Base-by-base conservation (phyloP, 1,139 yeast genomes). In the Arxiozyma telluris region DNA sequence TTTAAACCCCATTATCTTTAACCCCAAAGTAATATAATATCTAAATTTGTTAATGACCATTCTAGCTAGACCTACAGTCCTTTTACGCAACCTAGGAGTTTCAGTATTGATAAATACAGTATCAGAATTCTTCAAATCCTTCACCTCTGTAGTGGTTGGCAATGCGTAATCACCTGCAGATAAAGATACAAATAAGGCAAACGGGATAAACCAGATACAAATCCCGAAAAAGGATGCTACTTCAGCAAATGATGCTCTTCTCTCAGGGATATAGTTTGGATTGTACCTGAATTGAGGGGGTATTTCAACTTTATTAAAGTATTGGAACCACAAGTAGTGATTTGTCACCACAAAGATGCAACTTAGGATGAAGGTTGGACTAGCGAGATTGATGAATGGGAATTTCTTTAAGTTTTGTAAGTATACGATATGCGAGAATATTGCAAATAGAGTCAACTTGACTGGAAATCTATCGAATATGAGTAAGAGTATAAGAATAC, bases 191-290 rank as follows among this genome's bases (percentile, higher is more conserved):
- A 94, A 91, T 58, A 94, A 76, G 2, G 96, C 84, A 70, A 93
- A 90, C 39, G 99, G 99, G 47, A 93, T 80, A 57, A 91, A 77
- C 99, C 99, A 93, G 17, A 93, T 84, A 63, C 95, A 84, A 47
- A 93, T 73, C 1, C 97, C 98, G 66, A 94, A 90, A 69, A 93
- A 93, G 4, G 97, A 86, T 30, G 97, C 88, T 3, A 93, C 88
- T 66, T 94, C 96, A 1, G 90, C 75, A 65, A 93, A 93, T 8
- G 86, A 76, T 0, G 96, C 95, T 56, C 87, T 80, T 52, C 80
- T 79, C n/a, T 86, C 87, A 34, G 87, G 81, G 23, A 71, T 72
- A 62, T 83, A 84, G 53, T 76, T 78, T 0, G 84, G 81, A 58
- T 74, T 76, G 57, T 81, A 73, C 56, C 87, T 72, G 56, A 82